Evolutionary conservation across 129 eudicot species (phyloP), one percentile per base, ranked within the genome.

Genomic region (Ambrosia artemisiifolia): DNA sequence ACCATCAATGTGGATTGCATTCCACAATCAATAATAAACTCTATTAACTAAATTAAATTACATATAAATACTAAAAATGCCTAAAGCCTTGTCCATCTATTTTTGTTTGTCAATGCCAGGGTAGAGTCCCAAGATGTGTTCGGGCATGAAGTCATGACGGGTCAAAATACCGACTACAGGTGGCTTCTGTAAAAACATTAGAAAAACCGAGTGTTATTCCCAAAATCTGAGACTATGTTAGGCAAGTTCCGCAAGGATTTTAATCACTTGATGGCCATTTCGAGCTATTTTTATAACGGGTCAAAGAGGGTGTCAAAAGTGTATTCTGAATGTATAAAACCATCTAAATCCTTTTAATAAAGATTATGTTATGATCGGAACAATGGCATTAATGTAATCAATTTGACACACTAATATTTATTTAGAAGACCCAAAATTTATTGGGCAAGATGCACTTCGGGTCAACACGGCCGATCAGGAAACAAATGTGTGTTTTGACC

Each of bases 121-220:
- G 79, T 95, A 95, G 67, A 95, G 93, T 51, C 96, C 94, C 83
- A 90, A 80, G 12, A 95, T 56, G 69, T 90, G 99, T 77, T 95
- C 91, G 0, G 89, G 81, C 97, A 95, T 90, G 63, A 95, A 90
- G 78, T 95, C 99, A 43, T 95, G 97, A 59, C 97, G 83, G 1
- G 99, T 95, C 89, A 95, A 81, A 40, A 95, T 84, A 63, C 99
- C 95, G 47, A 88, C 97, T 24, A 87, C 62, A 17, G 97, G 97
- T 36, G 89, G 88, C 65, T 89, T 82, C 97, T 91, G 95, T 83
- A 42, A 24, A 53, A 75, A 17, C 50, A 67, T 3, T 10, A 48
- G 47, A 17, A 65, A 49, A 34, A 24, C 65, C 19, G n/a, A 7
- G 33, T 66, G 24, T 69, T 14, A 68, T 2, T 17, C 16, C 5